These are phyloP conservation scores for Sergeia podlipaevii DNA, from an alignment of 208 protist species.

Conservation along the genomic window DNA sequence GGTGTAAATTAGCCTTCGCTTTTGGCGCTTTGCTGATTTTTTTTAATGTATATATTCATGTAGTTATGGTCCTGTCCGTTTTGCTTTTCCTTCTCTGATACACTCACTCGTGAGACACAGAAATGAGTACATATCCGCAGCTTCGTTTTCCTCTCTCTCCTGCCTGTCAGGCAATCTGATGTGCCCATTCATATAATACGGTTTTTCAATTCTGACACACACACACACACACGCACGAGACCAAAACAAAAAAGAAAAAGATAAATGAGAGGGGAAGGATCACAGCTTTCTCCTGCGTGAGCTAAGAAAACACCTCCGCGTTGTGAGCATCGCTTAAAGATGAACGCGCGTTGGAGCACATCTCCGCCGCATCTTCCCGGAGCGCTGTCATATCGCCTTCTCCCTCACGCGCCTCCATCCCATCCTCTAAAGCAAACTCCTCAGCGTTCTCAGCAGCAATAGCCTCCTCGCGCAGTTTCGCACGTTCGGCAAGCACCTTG, in stretches of 20 bases:
- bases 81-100: background rate
- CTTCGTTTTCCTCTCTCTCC: too few species aligned
- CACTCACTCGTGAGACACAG: background rate
- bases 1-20: background rate
- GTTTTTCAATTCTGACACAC: background rate
- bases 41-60: background rate
- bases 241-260: slow-evolving; percentile 7
- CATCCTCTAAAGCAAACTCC: background rate
- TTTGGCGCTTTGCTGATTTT: background rate
- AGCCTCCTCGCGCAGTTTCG: slow-evolving; percentile 17
- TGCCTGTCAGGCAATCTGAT: too few species aligned
- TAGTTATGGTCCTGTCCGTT: background rate
- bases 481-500: slow-evolving; percentile 39
- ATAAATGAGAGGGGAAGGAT: background rate
- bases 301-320: background rate
- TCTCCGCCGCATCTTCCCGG: too few species aligned
- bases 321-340: too few species aligned
- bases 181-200: too few species aligned
- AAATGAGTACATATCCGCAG: background rate
- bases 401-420: background rate
- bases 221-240: background rate
- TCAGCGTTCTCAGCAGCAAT: background rate
- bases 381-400: too few species aligned
- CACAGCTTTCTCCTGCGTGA: too few species aligned
- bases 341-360: too few species aligned